Evolutionary conservation across 2,329 filamentous ascomycete genomes (phyloP), one percentile per base, ranked within the genome.

Genomic region (Dendrostoma leiphaemia): DNA sequence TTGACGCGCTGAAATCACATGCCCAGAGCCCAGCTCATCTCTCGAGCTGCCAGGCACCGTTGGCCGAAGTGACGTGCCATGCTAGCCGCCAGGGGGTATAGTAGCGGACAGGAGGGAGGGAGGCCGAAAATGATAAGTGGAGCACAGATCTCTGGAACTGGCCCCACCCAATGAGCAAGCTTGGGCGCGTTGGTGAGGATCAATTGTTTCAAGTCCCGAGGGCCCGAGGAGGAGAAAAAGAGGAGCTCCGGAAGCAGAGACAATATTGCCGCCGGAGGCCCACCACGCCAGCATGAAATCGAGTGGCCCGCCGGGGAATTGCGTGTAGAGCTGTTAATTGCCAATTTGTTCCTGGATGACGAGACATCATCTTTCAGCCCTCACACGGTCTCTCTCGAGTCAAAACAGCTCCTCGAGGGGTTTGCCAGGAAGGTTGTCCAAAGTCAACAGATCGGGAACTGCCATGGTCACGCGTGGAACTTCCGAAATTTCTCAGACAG

Each of bases 141-240:
- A 37, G 24, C 31, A 37, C 17, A 19, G 6, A 37, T 17, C 40
- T 41, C 43, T 53, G 24, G 43, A 53, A 50, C 50, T 15, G 21
- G 37, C 50, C 38, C 54, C 54, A 53, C 54, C 35, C 10, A 50
- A 49, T 37, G 38, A 49, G 51, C 54, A 56, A 53, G 29, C 48
- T 53, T 41, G 38, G 38, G 26, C 23, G 13, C 8, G 23, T 53
- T 53, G 38, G n/a, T n/a, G n/a, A n/a, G n/a, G n/a, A n/a, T n/a
- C n/a, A n/a, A 49, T 51, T 51, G 47, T 54, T 57, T 54, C 51
- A 54, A 46, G 51, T 38, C 29, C 21, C 35, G 44, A 28, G 21
- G 23, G 37, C 37, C 26, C 38, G n/a, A 46, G 26, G 24, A n/a
- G 3, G 44, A 19, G 19, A n/a, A 53, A 53, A 56, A 45, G 44